phyloP scores from a whole-genome alignment of 2,329 filamentous ascomycete species.

The Penicillium sp. region DNA sequence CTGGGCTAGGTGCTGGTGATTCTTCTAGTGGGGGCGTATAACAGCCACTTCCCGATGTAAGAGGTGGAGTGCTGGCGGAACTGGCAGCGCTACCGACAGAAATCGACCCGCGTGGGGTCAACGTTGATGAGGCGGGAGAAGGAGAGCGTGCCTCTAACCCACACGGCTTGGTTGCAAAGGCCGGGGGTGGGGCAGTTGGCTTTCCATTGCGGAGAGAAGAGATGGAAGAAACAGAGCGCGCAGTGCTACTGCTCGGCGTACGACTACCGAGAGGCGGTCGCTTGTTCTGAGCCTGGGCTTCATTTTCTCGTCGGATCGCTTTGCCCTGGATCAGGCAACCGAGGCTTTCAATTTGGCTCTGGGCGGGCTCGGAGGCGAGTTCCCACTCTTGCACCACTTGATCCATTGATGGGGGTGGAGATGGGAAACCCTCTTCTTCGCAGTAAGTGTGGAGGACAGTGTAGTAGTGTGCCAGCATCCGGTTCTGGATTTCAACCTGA shows the following conservation, averaged over 20 bases:
- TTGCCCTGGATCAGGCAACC: conserved; percentile 61
- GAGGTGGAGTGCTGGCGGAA: conserved; percentile 12
- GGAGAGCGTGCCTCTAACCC: conserved; percentile 14
- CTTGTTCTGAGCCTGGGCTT: conserved; percentile 11
- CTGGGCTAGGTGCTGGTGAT: conserved; percentile 4
- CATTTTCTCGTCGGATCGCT: conserved; percentile 54
- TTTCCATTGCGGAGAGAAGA: conserved; percentile 22
- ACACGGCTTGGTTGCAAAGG: conserved; percentile 23
- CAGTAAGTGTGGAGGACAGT: conserved; percentile 70
- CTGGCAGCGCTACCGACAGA: conserved; percentile 16
- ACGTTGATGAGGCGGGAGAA: conserved; percentile 23
- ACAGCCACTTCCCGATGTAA: conserved; percentile 13
- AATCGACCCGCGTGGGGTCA: conserved; percentile 22
- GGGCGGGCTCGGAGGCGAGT: conserved; percentile 55
- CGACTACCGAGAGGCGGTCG: conserved; percentile 40
- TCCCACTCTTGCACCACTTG: conserved; percentile 65
- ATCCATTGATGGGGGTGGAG: conserved; percentile 65
- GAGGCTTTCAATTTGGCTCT: conserved; percentile 62
- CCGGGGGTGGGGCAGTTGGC: conserved; percentile 24
- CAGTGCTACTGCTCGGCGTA: conserved; percentile 21
- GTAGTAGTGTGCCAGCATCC: conserved; percentile 70
- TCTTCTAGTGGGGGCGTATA: conserved; percentile 8
- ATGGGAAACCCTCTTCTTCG: conserved; percentile 61
- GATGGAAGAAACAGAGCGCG: conserved; percentile 35
- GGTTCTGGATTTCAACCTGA: conserved; percentile 71